Evolutionary conservation across 371 early-diverging fungal genomes (phyloP).

Genomic region (Apophysomyces elegans): DNA sequence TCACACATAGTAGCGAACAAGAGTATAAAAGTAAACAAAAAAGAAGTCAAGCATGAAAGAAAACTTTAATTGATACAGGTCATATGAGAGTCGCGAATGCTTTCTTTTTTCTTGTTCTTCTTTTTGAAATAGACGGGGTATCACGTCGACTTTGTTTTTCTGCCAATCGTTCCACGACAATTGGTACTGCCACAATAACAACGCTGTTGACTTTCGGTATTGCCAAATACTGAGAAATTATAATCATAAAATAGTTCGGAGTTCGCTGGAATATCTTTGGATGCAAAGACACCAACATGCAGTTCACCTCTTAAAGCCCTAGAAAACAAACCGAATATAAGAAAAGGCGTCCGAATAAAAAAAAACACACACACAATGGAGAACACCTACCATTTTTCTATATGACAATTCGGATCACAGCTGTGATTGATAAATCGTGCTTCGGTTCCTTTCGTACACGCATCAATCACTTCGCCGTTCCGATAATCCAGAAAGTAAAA

Average conservation of each 20-base stretch:
- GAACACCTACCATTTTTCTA: constrained; percentile 79
- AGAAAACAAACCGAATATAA: constrained; percentile 5
- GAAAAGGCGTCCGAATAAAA: background rate
- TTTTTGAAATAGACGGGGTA: background rate
- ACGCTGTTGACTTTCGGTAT: constrained; percentile 57
- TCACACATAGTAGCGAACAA: too few species aligned
- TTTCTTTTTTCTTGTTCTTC: background rate
- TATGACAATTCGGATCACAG: constrained; percentile 93
- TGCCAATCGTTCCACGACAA: constrained; percentile 76
- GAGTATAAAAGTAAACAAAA: background rate
- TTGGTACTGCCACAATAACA: constrained; percentile 75
- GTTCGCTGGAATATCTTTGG: constrained; percentile 68
- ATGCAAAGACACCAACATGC: constrained; percentile 79
- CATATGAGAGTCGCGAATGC: background rate
- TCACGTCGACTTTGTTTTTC: constrained; percentile 22
- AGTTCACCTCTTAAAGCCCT: constrained; percentile 75
- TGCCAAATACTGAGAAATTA: constrained; percentile 74
- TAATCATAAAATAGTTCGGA: constrained; percentile 90
- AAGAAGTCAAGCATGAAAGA: background rate
- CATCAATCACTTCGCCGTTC: constrained; percentile 83
- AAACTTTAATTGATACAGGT: too few species aligned
- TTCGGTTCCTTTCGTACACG: constrained; percentile 72
- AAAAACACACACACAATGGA: background rate
- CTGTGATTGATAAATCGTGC: constrained; percentile 63
- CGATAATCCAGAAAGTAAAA: constrained; percentile 86